Percentiles rank a stretch among this genome's conserved stretches.
Evolutionary conservation across 2,329 filamentous ascomycete genomes (phyloP).

Genomic region (Gliomastix tumulicola): DNA sequence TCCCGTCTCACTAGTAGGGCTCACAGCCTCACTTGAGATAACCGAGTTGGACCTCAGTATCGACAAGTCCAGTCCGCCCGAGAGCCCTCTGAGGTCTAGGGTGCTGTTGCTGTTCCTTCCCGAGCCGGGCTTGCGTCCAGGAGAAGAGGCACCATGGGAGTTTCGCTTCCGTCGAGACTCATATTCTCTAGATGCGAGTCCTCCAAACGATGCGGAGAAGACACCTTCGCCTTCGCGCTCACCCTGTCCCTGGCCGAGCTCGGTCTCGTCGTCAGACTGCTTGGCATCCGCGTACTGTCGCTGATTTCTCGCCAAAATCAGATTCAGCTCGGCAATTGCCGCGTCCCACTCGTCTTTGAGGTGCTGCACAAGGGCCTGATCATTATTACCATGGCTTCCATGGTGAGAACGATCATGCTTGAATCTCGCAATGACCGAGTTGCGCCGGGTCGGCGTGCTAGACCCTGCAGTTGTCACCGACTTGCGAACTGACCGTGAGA

Average conservation of each 20-base stretch:
- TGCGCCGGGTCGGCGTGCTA: conserved; percentile 16
- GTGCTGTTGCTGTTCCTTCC: no score
- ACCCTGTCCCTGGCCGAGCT: no score
- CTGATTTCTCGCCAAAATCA: conserved; percentile 26
- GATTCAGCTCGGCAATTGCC: conserved; percentile 20
- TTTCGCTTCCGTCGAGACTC: conserved; percentile 13
- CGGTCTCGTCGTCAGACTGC: conserved; percentile 7
- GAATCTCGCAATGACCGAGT: conserved; percentile 25
- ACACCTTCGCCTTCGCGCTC: conserved; percentile 14
- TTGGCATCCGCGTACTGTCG: conserved; percentile 13
- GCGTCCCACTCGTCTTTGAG: conserved; percentile 31
- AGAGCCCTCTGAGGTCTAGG: no score
- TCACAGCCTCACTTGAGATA: conserved; percentile 27
- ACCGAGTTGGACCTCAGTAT: conserved; percentile 18
- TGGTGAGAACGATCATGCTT: conserved; percentile 20
- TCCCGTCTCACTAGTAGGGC: conserved; percentile 25
- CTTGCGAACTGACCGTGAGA: conserved; percentile 24
- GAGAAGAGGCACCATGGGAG: background rate
- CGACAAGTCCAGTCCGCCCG: conserved; percentile 6
- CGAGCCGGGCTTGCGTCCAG: no score
- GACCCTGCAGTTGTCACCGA: conserved; percentile 20
- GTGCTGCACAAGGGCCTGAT: conserved; percentile 24
- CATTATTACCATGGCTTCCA: no score
- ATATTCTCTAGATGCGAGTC: conserved; percentile 22
- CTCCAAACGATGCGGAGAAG: conserved; percentile 26